Evolutionary conservation across 2,329 filamentous ascomycete species (phyloP), one percentile per base, ranked within the genome.

Genomic region (Fusarium hostae): DNA sequence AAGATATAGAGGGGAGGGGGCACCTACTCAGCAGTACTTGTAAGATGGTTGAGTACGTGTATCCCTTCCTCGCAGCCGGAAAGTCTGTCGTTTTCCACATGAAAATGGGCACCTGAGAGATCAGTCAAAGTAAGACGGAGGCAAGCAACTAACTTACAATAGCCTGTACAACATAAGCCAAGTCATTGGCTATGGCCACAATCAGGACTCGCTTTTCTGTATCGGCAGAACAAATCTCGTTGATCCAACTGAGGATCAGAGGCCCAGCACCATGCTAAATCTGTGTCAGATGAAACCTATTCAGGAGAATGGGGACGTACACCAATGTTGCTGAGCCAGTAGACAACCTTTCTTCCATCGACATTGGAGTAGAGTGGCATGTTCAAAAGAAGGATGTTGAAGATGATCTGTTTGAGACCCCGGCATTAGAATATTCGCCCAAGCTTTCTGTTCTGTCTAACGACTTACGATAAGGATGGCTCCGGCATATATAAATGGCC

Each of bases 161-260:
- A 12, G 72, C 72, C 20, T 74, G 72, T 1, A 74, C 66, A 6
- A 68, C 71, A 30, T 74, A 75, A 9, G 66, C 63, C 0, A 68
- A 41, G 37, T 68, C 63, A 8, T 68, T 68, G 35, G 58, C 63
- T 9, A 47, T 24, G 4, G 50, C 64, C 3, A 75, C 72, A 2
- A 75, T 43, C 1, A 75, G 10, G 3, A 67, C 72, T 52, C 70
- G 62, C 32, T 75, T 75, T 39, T 75, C 73, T 0, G 73, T 75
- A 32, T 75, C 73, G 5, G 55, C 52, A 1, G 61, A 60, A 37
- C 72, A 73, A 1, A 75, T 73, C 22, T 75, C 72, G n/a, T 75
- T 75, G 15, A 75, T 73, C 72, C 72, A 75, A 11, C 72, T 73
- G 6, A 75, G 59, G 20, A 75, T 75, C 5, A 75, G 52, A 41